Conservation (phyloP, 1,284 basidiomycete genomes). For the Anthracocystis walkeri region DNA sequence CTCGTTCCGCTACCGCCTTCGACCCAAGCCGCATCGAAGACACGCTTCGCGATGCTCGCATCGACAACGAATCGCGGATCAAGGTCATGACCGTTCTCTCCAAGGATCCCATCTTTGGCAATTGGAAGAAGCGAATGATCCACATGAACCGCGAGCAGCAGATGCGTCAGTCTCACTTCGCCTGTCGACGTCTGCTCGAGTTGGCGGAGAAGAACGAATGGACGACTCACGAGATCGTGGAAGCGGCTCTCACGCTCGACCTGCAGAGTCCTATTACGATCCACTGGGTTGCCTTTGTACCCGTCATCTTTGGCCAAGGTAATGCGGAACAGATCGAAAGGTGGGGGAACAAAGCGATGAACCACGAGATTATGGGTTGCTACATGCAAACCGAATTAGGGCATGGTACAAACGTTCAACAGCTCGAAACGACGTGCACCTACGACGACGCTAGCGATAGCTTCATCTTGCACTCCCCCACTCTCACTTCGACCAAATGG, state of each 20-base stretch:
- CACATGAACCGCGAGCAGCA: slow-evolving; percentile 65
- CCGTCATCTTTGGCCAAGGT: slow-evolving; percentile 65
- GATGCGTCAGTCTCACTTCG: slow-evolving; percentile 62
- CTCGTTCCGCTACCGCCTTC: slow-evolving; percentile 50
- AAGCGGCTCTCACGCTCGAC: slow-evolving; percentile 58
- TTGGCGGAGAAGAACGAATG: slow-evolving; percentile 58
- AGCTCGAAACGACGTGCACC: slow-evolving; percentile 82
- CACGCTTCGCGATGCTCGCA: slow-evolving; percentile 56
- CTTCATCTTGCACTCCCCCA: slow-evolving; percentile 82
- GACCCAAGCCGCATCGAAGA: slow-evolving; percentile 60
- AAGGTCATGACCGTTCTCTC: slow-evolving; percentile 52
- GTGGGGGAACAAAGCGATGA: slow-evolving; percentile 63
- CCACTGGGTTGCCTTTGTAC: slow-evolving; percentile 66
- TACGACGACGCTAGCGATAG: slow-evolving; percentile 78
- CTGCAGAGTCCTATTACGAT: slow-evolving; percentile 59
- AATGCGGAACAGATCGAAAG: slow-evolving; percentile 59
- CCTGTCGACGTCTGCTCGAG: slow-evolving; percentile 60
- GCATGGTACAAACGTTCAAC: slow-evolving; percentile 74
- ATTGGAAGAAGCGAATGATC: slow-evolving; percentile 63
- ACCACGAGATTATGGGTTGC: slow-evolving; percentile 65
- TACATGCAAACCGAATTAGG: slow-evolving; percentile 73
- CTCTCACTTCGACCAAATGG: slow-evolving; percentile 83
- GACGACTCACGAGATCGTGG: slow-evolving; percentile 62
- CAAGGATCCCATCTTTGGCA: slow-evolving; percentile 58
- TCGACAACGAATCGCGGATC: slow-evolving; percentile 59